phyloP scores from a whole-genome alignment of 441 rosid genomes.

The Kokia cookei region DNA sequence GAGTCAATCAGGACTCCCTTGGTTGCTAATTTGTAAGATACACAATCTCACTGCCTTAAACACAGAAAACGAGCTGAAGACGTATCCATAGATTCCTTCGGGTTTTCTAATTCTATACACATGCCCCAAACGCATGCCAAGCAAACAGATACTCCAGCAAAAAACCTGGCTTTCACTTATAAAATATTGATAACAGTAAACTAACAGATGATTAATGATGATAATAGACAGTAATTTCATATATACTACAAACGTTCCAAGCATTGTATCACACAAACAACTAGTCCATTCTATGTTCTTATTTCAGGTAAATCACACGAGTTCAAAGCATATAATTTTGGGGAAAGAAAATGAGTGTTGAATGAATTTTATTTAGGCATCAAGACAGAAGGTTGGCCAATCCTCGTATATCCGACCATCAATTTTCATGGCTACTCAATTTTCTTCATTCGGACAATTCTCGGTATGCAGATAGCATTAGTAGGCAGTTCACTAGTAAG shows the following conservation, averaged over 20 bases:
- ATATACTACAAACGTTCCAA: not conserved
- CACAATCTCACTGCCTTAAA: not conserved
- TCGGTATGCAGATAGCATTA: not conserved
- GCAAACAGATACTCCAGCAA: not conserved
- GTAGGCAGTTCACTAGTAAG: not conserved
- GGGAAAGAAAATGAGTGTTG: not conserved
- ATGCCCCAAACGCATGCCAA: not conserved
- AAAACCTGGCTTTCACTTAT: not conserved
- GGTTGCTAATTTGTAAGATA: not conserved
- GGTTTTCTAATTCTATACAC: not conserved
- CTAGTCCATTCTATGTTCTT: not conserved
- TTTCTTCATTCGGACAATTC: too few species aligned
- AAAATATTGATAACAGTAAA: not conserved
- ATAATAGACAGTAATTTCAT: not conserved
- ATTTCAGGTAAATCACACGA: not conserved
- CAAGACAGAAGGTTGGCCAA: not conserved
- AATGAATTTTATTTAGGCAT: not conserved
- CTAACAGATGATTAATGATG: not conserved
- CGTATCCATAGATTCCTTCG: not conserved
- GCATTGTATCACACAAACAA: not conserved
- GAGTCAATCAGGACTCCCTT: conserved; percentile 5
- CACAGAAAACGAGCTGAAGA: not conserved
- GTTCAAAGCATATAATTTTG: not conserved
- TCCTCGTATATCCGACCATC: not conserved
- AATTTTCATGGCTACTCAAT: not conserved